Conservation (phyloP, 495 filamentous ascomycete species). For the Penicillium alfredii region DNA sequence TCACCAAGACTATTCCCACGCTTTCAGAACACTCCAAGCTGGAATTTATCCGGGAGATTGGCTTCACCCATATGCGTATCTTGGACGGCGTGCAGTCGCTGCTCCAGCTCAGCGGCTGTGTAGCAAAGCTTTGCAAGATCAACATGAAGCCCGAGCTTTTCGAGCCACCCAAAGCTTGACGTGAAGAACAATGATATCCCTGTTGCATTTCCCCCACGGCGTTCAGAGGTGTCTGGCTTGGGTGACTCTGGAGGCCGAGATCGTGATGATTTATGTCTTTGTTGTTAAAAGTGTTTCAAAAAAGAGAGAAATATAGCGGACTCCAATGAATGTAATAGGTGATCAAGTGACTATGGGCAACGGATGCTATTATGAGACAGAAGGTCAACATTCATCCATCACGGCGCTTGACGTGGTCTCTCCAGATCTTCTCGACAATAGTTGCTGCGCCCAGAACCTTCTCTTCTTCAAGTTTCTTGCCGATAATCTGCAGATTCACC, state of each 20-base stretch:
- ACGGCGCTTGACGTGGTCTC: too few species aligned
- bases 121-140: slow-evolving; percentile 82
- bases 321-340: too few species aligned
- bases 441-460: slow-evolving; percentile 42
- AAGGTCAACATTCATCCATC: too few species aligned
- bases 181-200: slow-evolving; percentile 5
- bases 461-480: slow-evolving; percentile 50
- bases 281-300: too few species aligned
- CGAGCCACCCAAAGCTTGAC: slow-evolving; percentile 42
- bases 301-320: too few species aligned
- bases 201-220: slow-evolving; percentile 20
- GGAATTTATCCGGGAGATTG: slow-evolving; percentile 96
- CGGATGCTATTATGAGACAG: too few species aligned
- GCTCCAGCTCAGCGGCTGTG: slow-evolving; percentile 85
- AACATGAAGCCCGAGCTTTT: slow-evolving; percentile 95
- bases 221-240: slow-evolving; percentile 16
- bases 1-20: slow-evolving; percentile 88
- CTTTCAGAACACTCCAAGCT: slow-evolving; percentile 90
- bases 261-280: too few species aligned
- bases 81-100: slow-evolving; percentile 93
- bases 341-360: too few species aligned
- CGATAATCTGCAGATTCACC: slow-evolving; percentile 48
- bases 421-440: slow-evolving; percentile 41
- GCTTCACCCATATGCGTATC: slow-evolving; percentile 98
- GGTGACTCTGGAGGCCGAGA: too few species aligned